phyloP scores from a whole-genome alignment of 768 basidiomycete species.

The Chalciporus chontae region DNA sequence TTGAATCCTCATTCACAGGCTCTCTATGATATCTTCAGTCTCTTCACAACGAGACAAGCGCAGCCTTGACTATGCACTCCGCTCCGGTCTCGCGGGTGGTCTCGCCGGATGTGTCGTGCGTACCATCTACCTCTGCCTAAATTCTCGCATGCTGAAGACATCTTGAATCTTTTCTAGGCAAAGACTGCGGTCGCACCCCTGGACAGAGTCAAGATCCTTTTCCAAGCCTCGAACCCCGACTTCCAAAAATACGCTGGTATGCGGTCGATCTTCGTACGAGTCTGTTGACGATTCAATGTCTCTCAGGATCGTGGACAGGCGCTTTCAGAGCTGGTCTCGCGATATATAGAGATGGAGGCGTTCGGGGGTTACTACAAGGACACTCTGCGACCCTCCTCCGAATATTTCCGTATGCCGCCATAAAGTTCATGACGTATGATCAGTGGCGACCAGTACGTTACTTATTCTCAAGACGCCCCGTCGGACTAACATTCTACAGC shows the following conservation, averaged over 20 bases:
- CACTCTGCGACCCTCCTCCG: conserved; percentile 93
- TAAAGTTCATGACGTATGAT: conserved; percentile 97
- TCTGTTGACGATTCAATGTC: conserved; percentile 14
- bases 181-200: conserved; percentile 94
- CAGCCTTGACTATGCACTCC: conserved; percentile 58
- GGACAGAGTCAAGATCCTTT: conserved; percentile 97
- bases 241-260: conserved; percentile 90
- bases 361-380: conserved; percentile 87
- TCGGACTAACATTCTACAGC: conserved; percentile 37
- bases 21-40: conserved; percentile 33
- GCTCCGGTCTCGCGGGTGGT: conserved; percentile 89
- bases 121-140: conserved; percentile 15
- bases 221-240: conserved; percentile 95
- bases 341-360: conserved; percentile 67
- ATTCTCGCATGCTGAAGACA: conserved; percentile 3
- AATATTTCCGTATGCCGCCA: conserved; percentile 94
- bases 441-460: conserved; percentile 67
- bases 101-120: conserved; percentile 90
- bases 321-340: conserved; percentile 70
- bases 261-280: conserved; percentile 16
- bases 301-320: conserved; percentile 81
- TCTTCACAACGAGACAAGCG: conserved; percentile 48
- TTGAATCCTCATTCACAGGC: neutral
- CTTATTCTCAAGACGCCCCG: neutral
- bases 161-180: conserved; percentile 49